A percentile compares a stretch with the other conserved stretches of the same genome.
phyloP scores from a whole-genome alignment of 2,329 filamentous ascomycete species.

The Paecilomyces niveus region DNA sequence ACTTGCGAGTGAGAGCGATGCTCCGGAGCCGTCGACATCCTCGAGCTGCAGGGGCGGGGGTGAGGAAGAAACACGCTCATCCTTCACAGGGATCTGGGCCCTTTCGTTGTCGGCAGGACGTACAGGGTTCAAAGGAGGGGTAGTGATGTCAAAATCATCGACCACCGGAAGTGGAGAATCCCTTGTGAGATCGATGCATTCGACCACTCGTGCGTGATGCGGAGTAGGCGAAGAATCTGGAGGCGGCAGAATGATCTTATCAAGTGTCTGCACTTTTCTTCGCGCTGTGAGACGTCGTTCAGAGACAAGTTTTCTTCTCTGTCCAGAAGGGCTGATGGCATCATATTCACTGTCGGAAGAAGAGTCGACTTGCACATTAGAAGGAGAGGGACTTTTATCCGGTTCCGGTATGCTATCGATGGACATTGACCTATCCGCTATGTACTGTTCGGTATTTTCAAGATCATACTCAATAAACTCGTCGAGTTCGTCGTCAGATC shows the following conservation, averaged over 20 bases:
- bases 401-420: not conserved
- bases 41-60: not conserved
- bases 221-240: not conserved
- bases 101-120: not conserved
- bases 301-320: not conserved
- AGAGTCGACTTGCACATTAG: not conserved
- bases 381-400: not conserved
- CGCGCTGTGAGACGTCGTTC: not conserved
- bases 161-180: constrained; percentile 10
- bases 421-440: not conserved
- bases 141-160: constrained; percentile 22
- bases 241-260: not conserved
- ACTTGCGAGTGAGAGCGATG: not conserved
- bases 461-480: constrained; percentile 24
- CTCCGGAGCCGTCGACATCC: not conserved
- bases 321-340: not conserved
- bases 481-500: constrained; percentile 10
- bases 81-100: constrained; percentile 1
- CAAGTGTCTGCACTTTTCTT: not conserved
- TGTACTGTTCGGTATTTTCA: not conserved
- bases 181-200: constrained; percentile 28
- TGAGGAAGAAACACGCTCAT: not conserved
- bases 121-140: constrained; percentile 25
- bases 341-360: constrained; percentile 2
- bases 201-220: constrained; percentile 4